Conservation (phyloP, 345 rosid genomes). For the Corchorus capsularis region DNA sequence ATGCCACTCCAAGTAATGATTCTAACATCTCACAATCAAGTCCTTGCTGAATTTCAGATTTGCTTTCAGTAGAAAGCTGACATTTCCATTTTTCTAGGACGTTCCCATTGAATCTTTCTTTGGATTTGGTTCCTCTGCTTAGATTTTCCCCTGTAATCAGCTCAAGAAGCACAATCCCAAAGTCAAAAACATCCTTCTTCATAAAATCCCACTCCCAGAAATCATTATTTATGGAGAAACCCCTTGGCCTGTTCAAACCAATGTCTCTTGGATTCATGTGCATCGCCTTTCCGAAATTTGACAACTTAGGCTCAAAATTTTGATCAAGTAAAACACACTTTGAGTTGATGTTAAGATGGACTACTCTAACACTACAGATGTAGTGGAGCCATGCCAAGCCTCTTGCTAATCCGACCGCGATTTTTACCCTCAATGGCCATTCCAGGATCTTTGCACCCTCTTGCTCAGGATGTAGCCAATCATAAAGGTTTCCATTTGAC, state of each 20-base stretch:
- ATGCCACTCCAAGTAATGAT: constrained; percentile 24
- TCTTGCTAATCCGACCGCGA: constrained; percentile 23
- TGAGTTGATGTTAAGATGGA: constrained; percentile 28
- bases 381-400: constrained; percentile 40
- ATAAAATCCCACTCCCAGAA: constrained; percentile 24
- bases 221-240: not conserved
- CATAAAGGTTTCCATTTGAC: constrained; percentile 28
- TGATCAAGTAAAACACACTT: not conserved
- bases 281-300: constrained; percentile 14
- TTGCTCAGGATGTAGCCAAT: constrained; percentile 15
- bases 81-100: not conserved
- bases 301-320: constrained; percentile 20
- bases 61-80: not conserved
- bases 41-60: constrained; percentile 18
- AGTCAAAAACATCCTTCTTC: constrained; percentile 26
- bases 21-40: constrained; percentile 22
- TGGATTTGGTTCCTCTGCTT: not conserved
- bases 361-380: not conserved
- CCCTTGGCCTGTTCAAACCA: constrained; percentile 1
- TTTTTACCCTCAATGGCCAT: not conserved
- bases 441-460: not conserved
- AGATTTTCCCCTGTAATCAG: constrained; percentile 17
- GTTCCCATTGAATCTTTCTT: not conserved
- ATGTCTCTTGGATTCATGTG: not conserved
- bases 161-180: constrained; percentile 32